Conservation (phyloP, 2,329 filamentous ascomycete genomes). For the Aspergillus awamori region DNA sequence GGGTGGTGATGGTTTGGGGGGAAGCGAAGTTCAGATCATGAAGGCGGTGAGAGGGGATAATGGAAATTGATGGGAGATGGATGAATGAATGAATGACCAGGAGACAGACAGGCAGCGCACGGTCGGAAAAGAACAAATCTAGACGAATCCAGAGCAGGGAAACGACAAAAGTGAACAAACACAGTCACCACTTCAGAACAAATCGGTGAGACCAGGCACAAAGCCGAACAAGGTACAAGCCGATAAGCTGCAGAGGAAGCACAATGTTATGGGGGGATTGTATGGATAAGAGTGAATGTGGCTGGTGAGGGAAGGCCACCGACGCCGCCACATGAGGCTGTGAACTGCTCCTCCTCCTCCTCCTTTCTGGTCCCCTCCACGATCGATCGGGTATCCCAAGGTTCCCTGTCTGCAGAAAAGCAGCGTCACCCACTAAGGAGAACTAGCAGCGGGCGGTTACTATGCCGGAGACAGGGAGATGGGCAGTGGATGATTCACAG, state of each 20-base stretch:
- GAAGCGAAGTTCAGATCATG: conserved; percentile 2
- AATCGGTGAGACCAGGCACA: neutral
- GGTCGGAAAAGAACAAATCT: too few relatives aligned
- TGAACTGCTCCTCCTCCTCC: neutral
- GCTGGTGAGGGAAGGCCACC: conserved; percentile 12
- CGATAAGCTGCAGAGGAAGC: too few relatives aligned
- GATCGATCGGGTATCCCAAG: conserved; percentile 17
- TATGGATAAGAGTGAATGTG: conserved; percentile 8
- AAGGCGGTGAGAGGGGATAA: conserved; percentile 22
- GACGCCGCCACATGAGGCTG: conserved; percentile 26
- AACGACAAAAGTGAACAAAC: too few relatives aligned
- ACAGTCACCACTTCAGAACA: too few relatives aligned
- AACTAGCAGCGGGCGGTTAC: conserved; percentile 4
- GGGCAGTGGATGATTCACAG: conserved; percentile 25
- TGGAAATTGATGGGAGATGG: conserved; percentile 24
- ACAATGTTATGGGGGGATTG: too few relatives aligned
- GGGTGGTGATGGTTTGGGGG: conserved; percentile 25
- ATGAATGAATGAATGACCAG: neutral
- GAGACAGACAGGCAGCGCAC: conserved; percentile 4
- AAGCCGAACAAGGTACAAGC: neutral
- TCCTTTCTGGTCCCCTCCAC: neutral
- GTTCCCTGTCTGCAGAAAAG: conserved; percentile 23
- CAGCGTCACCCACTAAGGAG: conserved; percentile 13
- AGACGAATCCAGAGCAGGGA: too few relatives aligned
- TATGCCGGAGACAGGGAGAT: neutral